Conservation (phyloP, 495 filamentous ascomycete species). For the Podospora pseudoanserina region DNA sequence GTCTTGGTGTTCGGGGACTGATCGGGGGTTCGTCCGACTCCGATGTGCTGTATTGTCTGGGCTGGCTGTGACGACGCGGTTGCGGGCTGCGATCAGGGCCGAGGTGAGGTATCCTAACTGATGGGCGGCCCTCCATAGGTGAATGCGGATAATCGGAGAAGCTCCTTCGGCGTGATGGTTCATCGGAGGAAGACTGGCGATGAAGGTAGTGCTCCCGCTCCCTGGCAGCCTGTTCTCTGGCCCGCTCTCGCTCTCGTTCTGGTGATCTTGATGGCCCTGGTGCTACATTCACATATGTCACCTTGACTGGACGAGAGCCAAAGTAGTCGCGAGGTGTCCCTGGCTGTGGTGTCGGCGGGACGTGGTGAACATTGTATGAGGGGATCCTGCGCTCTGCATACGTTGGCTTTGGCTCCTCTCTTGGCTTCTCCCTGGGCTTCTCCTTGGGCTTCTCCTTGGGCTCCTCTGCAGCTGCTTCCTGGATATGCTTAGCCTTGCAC, state of each 20-base stretch:
- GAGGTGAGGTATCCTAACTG: constrained; percentile 21
- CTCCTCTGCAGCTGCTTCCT: constrained; percentile 23
- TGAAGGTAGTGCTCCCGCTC: constrained; percentile 20
- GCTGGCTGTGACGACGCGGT: constrained; percentile 30
- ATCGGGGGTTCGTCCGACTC: constrained; percentile 21
- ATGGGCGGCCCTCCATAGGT: constrained; percentile 19
- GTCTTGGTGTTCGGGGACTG: constrained; percentile 18
- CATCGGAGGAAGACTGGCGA: constrained; percentile 27
- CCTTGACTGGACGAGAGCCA: constrained; percentile 21
- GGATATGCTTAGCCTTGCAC: constrained; percentile 50
- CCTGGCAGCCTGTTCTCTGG: constrained; percentile 26
- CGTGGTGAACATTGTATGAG: constrained; percentile 25
- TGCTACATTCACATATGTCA: constrained; percentile 26
- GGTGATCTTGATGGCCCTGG: neutral
- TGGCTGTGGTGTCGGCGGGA: constrained; percentile 12
- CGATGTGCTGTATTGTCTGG: constrained; percentile 25
- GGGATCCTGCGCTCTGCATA: constrained; percentile 22
- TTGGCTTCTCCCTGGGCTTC: constrained; percentile 12
- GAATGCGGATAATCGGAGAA: constrained; percentile 27
- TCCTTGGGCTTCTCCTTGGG: constrained; percentile 28
- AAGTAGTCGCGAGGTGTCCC: constrained; percentile 26
- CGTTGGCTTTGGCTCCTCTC: constrained; percentile 25
- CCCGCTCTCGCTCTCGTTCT: constrained; percentile 24
- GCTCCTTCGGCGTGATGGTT: constrained; percentile 28
- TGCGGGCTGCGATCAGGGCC: constrained; percentile 17